Evolutionary conservation across 306 rosid species (phyloP).

Genomic region (Luffa acutangula): DNA sequence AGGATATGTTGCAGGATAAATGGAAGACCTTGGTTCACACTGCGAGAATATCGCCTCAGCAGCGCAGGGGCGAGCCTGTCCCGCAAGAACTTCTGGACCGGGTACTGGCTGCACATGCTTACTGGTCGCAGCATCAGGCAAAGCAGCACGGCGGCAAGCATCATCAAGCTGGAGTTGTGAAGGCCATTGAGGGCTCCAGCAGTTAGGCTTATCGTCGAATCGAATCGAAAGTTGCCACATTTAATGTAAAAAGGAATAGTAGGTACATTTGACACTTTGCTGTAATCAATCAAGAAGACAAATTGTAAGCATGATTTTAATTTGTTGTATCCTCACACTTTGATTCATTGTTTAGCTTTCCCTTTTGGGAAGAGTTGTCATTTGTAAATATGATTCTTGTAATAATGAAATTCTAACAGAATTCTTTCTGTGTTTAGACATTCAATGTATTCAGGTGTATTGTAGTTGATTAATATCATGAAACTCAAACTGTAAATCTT

Average conservation of each 20-base stretch:
- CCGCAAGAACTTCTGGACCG: conserved; percentile 83
- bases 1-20: conserved; percentile 52
- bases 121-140: conserved; percentile 71
- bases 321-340: conserved; percentile 55
- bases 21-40: conserved; percentile 97
- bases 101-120: conserved; percentile 76
- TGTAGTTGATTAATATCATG: background rate
- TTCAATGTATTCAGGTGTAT: conserved; percentile 25
- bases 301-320: conserved; percentile 57
- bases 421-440: conserved; percentile 14
- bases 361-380: conserved; percentile 32
- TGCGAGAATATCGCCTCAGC: conserved; percentile 77
- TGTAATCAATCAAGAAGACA: conserved; percentile 27
- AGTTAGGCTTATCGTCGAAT: conserved; percentile 18
- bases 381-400: conserved; percentile 56
- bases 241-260: conserved; percentile 35
- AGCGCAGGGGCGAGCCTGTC: conserved; percentile 90
- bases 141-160: conserved; percentile 53
- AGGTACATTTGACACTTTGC: conserved; percentile 25
- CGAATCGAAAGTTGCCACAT: conserved; percentile 22
- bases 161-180: conserved; percentile 33
- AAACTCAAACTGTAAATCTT: conserved; percentile 3
- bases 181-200: conserved; percentile 31
- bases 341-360: conserved; percentile 39
- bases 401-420: conserved; percentile 40